Evolutionary conservation across 768 basidiomycete genomes (phyloP), one percentile per base, ranked within the genome.

Genomic region (Pisolithus microcarpus): DNA sequence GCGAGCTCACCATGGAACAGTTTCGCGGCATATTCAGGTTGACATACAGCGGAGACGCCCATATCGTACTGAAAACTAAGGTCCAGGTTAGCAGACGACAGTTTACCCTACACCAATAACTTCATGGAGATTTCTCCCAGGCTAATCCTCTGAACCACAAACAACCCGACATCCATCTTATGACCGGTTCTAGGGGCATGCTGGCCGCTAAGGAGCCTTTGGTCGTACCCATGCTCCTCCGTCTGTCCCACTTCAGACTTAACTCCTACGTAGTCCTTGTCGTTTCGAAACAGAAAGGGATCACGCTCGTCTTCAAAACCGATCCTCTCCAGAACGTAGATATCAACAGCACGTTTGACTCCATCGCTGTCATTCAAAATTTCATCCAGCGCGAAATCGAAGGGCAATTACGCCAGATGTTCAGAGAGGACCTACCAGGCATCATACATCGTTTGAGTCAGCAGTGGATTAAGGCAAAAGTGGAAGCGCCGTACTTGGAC

Each of bases 261-360:
- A 85, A 82, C 59, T 96, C 95, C 30, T 97, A 97, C 62, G 89
- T 99, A 60, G 94, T 98, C 57, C 83, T 99, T 52, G 94, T 98
- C 60, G 91, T 99, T 51, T 97, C 94, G 23, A 89, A 91, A 58
- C 91, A 93, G 65, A 97, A 97, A 63, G 96, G 96, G 39, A 97
- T 98, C 64, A 98, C 96, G 0, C 82, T 99, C 48, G 96, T 98
- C 23, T 99, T 99, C 82, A 98, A 98, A 73, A 98, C 96, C 34
- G 96, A 99, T 69, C 96, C 96, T 2, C 78, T 99, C 37, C 93
- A 99, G 70, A 90, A 91, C 57, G 93, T 99, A 48, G 91, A 98
- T 63, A 98, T 99, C 65, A 93, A 88, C 69, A 89, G 87, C 66
- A 97, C 94, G 2, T 99, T 99, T 61, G 96, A 99, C 69, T 92